Percentiles rank a stretch among this genome's conserved stretches.
Conservation (phyloP, 192 early-diverging fungal genomes). For the Backusella tuberculispora region DNA sequence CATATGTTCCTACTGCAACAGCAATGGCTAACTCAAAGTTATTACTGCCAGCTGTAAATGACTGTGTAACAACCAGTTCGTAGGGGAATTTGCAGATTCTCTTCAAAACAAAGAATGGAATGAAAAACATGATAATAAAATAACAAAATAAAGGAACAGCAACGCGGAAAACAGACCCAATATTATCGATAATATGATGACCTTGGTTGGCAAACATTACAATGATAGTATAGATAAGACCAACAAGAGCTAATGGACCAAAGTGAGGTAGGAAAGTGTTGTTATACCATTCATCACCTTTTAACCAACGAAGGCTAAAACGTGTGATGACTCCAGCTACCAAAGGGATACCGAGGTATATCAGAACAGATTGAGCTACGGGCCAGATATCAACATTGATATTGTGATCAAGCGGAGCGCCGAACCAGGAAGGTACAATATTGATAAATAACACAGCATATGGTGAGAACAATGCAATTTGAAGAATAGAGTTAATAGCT, state of each 20-base stretch:
- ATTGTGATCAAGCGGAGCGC: constrained; percentile 20
- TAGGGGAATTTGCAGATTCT: constrained; percentile 46
- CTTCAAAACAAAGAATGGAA: constrained; percentile 48
- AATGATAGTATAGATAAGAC: constrained; percentile 68
- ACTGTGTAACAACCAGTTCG: constrained; percentile 53
- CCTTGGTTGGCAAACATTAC: constrained; percentile 75
- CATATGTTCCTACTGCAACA: constrained; percentile 67
- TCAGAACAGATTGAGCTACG: constrained; percentile 53
- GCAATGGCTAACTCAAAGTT: constrained; percentile 82
- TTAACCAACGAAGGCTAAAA: constrained; percentile 33
- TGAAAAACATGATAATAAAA: constrained; percentile 59
- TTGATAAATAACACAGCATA: constrained; percentile 61
- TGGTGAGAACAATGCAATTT: constrained; percentile 65
- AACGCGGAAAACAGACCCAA: constrained; percentile 61
- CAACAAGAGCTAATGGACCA: constrained; percentile 58
- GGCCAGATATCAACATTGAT: constrained; percentile 60
- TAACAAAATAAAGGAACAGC: constrained; percentile 68
- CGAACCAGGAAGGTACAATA: constrained; percentile 50
- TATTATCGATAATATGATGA: constrained; percentile 58
- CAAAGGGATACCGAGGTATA: constrained; percentile 73
- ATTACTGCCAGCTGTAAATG: constrained; percentile 69
- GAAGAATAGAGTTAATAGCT: constrained; percentile 70
- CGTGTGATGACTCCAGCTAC: constrained; percentile 63
- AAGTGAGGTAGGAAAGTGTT: constrained; percentile 57
- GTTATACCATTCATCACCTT: constrained; percentile 55